Conservation (phyloP, 257 asterid genomes). For the Echites panduratus region DNA sequence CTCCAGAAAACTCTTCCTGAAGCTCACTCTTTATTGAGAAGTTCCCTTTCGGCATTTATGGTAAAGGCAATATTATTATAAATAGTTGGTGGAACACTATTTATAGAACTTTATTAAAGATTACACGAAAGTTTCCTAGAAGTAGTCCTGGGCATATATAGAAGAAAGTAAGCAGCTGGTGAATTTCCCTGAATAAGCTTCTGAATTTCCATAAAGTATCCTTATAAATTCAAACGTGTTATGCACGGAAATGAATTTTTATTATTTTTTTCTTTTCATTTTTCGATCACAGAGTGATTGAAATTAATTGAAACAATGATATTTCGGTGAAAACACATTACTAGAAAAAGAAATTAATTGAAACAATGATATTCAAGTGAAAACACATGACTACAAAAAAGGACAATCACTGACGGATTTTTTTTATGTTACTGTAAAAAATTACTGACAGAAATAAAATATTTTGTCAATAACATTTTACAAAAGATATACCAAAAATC, state of each 20-base stretch:
- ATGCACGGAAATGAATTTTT: background rate
- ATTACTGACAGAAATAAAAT: too few relatives aligned
- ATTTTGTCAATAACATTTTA: too few relatives aligned
- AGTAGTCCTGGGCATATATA: background rate
- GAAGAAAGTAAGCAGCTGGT: background rate
- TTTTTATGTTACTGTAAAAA: too few relatives aligned
- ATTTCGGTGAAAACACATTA: too few relatives aligned
- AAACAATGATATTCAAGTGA: too few relatives aligned
- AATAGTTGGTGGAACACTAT: background rate
- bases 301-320: too few relatives aligned
- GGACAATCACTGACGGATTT: too few relatives aligned
- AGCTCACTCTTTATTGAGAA: background rate
- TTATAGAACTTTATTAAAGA: background rate
- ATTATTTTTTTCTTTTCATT: background rate
- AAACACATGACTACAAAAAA: too few relatives aligned
- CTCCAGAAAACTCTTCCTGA: too few relatives aligned
- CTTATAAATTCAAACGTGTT: background rate
- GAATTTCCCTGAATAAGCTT: background rate
- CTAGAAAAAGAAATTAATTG: too few relatives aligned
- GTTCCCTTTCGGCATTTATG: background rate
- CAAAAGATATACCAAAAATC: too few relatives aligned
- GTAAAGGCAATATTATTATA: background rate
- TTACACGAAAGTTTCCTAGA: background rate
- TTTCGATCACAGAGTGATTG: too few relatives aligned
- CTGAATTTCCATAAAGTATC: background rate